Conservation (phyloP, 2,329 filamentous ascomycete genomes). For the Pseudocercospora pini-densiflorae region DNA sequence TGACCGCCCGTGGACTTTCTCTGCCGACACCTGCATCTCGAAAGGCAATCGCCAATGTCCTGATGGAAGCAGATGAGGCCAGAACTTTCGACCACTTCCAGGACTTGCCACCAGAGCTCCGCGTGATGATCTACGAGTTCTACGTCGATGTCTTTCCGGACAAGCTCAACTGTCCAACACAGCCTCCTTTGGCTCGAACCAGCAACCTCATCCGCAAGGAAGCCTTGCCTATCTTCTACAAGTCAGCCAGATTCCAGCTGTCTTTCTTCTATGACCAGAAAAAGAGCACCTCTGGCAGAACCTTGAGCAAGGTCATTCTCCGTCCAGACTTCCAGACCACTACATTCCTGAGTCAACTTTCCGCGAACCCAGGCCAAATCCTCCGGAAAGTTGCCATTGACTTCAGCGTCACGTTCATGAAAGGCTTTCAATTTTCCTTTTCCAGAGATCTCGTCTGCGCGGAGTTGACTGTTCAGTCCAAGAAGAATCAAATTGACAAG, state of each 20-base stretch:
- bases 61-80: slow-evolving; percentile 6
- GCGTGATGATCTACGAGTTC: slow-evolving; percentile 10
- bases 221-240: slow-evolving; percentile 13
- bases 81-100: not conserved
- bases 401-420: not conserved
- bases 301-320: not conserved
- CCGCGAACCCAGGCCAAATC: not conserved
- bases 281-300: not conserved
- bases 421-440: not conserved
- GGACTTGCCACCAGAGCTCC: slow-evolving; percentile 19
- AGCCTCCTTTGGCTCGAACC: slow-evolving; percentile 14
- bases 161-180: not conserved
- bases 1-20: not conserved
- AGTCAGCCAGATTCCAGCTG: not conserved
- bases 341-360: not conserved
- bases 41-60: not conserved
- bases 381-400: not conserved
- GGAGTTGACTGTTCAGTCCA: not conserved
- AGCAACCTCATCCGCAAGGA: slow-evolving; percentile 13
- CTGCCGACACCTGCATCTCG: not conserved
- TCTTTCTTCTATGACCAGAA: not conserved
- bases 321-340: not conserved
- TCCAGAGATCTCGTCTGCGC: not conserved
- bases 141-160: slow-evolving; percentile 6
- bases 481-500: not conserved